Conservation (phyloP, 2,329 filamentous ascomycete species). For the Neurospora sp. region DNA sequence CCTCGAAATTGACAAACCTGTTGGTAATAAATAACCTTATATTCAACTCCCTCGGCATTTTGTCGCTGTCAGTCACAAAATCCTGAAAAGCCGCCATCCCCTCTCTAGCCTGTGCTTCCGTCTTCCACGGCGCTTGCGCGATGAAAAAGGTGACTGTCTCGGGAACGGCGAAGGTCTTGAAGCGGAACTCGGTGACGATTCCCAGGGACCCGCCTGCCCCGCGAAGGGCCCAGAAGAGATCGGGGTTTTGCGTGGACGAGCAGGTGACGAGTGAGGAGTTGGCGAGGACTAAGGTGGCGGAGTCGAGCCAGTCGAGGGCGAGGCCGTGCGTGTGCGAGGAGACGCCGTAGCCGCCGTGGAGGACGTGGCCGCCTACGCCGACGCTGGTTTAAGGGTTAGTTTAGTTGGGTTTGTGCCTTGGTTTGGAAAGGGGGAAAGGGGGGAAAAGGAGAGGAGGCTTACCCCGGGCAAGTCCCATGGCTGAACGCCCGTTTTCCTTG, state of each 20-base stretch:
- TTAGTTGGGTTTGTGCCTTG: neutral
- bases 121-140: constrained; percentile 20
- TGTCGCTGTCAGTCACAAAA: constrained; percentile 15
- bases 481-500: constrained; percentile 31
- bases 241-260: constrained; percentile 25
- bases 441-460: constrained; percentile 11
- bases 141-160: constrained; percentile 23
- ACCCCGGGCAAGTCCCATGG: constrained; percentile 45
- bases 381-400: constrained; percentile 18
- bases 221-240: constrained; percentile 33
- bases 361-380: constrained; percentile 28
- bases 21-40: constrained; percentile 29
- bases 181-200: constrained; percentile 29
- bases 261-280: constrained; percentile 25
- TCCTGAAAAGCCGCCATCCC: constrained; percentile 22
- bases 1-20: constrained; percentile 27
- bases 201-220: constrained; percentile 31
- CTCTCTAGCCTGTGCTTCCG: constrained; percentile 17
- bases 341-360: constrained; percentile 31
- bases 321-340: constrained; percentile 27
- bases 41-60: constrained; percentile 31
- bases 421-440: no score
- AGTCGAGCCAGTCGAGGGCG: constrained; percentile 26
- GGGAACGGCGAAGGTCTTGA: constrained; percentile 29
- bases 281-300: constrained; percentile 28